phyloP scores from a whole-genome alignment of 2,329 filamentous ascomycete genomes.

The Lecanicillium sp. region DNA sequence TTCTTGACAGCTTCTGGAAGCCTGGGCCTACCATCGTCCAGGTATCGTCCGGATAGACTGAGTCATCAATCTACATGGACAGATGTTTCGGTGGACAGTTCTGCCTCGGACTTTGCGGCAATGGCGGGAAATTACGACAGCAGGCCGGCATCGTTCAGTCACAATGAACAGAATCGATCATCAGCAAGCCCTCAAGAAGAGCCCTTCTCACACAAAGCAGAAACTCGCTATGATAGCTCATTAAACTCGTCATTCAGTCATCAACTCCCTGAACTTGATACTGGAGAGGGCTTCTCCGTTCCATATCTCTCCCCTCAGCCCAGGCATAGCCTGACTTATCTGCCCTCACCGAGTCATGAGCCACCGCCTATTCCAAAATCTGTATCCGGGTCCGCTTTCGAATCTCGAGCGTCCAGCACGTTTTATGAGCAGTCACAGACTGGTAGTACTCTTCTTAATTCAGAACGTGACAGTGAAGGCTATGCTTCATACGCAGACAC shows the following conservation, averaged over 20 bases:
- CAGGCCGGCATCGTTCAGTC: not conserved
- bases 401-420: slow-evolving; percentile 33
- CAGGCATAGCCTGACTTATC: slow-evolving; percentile 19
- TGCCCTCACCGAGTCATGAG: slow-evolving; percentile 39
- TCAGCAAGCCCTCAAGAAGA: slow-evolving; percentile 3
- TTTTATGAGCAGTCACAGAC: slow-evolving; percentile 29
- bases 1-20: slow-evolving; percentile 29
- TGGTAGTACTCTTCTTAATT: slow-evolving; percentile 33
- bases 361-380: slow-evolving; percentile 40
- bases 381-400: slow-evolving; percentile 23
- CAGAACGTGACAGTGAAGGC: slow-evolving; percentile 37
- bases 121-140: slow-evolving; percentile 4
- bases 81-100: slow-evolving; percentile 48
- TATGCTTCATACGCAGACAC: slow-evolving; percentile 33
- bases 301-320: slow-evolving; percentile 32
- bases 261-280: slow-evolving; percentile 42
- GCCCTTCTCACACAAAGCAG: slow-evolving; percentile 1
- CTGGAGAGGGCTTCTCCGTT: slow-evolving; percentile 40
- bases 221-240: slow-evolving; percentile 15
- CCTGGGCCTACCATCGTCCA: slow-evolving; percentile 38
- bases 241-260: slow-evolving; percentile 21
- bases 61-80: slow-evolving; percentile 54
- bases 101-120: slow-evolving; percentile 20
- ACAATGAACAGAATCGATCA: not conserved
- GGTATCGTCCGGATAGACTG: slow-evolving; percentile 33